Evolutionary conservation across 2,329 filamentous ascomycete genomes (phyloP), one percentile per base, ranked within the genome.

Genomic region (Thermoascus crustaceus): DNA sequence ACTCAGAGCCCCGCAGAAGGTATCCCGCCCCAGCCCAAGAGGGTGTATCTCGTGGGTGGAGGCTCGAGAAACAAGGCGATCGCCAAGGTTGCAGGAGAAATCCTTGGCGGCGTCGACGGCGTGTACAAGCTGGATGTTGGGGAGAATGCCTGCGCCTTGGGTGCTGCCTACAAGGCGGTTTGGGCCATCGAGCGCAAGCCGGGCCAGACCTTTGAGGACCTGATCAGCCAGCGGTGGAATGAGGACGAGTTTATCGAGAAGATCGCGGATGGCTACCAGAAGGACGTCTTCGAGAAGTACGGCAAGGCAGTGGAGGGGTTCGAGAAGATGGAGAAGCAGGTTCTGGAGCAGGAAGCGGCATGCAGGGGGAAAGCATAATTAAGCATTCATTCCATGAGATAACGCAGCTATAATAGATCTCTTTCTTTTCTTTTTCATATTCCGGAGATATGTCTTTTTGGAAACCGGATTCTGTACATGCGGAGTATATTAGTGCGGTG

Each of bases 111-210:
- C 21, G 75, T 73, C 2, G 91, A 96, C 44, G 91, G 91, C 16
- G 85, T 96, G 17, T 98, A 86, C 66, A 84, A 82, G 62, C 76
- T 98, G 9, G 88, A 96, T 55, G 86, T 96, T 4, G 89, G 91
- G 17, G 87, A 88, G 17, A 95, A 94, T 64, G 89, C 91, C 2
- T 98, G 91, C 63, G 91, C 89, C 7, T 66, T 96, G 9, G 91
- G 91, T 9, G 86, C 86, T 5, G 89, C 89, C 17, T 95, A 96
- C 65, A 96, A 96, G 66, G 89, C 91, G 9, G 80, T 94, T 0
- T 98, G 91, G 91, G 87, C 83, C 1, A 69, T 86, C 37, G 86
- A 91, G 68, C 68, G 84, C 31, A 60, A 61, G 16, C 58, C 49
- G 0, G 71, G 68, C 11, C 80, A 94, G 72, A 85, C 74, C 3